A percentile compares a stretch with the other conserved stretches of the same genome.
These are phyloP conservation scores for Colletotrichum sp. DNA, from an alignment of 2,329 filamentous ascomycete species.

Conservation along the genomic window DNA sequence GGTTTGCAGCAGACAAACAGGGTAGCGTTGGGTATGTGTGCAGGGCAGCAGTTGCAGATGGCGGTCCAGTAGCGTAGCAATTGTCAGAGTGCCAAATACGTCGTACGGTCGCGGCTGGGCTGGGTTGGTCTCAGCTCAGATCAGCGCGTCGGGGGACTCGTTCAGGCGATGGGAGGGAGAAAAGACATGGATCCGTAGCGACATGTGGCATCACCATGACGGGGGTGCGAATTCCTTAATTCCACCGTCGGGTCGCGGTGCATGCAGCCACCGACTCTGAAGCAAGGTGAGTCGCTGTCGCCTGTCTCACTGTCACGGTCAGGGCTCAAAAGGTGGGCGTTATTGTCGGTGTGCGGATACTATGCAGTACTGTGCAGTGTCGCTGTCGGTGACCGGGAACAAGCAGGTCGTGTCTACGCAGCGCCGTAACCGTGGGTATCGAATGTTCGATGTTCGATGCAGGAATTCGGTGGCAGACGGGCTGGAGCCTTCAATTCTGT, in stretches of 20 bases:
- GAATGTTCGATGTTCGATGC: background rate
- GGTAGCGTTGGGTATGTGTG: conserved; percentile 12
- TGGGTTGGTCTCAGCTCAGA: background rate
- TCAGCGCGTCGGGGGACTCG: background rate
- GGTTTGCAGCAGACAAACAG: background rate
- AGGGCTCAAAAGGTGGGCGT: background rate
- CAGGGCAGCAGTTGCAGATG: background rate
- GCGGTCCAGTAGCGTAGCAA: background rate
- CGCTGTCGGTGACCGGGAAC: background rate
- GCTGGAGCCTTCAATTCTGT: background rate
- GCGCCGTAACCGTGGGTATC: background rate
- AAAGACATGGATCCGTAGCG: conserved; percentile 14
- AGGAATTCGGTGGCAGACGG: background rate
- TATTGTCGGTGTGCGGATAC: background rate
- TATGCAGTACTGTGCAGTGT: background rate
- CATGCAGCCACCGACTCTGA: background rate
- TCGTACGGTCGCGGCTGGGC: background rate
- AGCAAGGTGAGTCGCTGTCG: background rate
- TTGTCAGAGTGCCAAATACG: background rate
- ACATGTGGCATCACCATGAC: conserved; percentile 22
- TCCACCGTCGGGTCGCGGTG: conserved; percentile 8
- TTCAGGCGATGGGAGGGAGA: background rate
- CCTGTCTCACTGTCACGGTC: background rate
- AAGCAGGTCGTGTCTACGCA: background rate
- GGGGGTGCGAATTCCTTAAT: conserved; percentile 8